Evolutionary conservation across 179 eudicot species (phyloP).

Genomic region (Spergularia azorica): DNA sequence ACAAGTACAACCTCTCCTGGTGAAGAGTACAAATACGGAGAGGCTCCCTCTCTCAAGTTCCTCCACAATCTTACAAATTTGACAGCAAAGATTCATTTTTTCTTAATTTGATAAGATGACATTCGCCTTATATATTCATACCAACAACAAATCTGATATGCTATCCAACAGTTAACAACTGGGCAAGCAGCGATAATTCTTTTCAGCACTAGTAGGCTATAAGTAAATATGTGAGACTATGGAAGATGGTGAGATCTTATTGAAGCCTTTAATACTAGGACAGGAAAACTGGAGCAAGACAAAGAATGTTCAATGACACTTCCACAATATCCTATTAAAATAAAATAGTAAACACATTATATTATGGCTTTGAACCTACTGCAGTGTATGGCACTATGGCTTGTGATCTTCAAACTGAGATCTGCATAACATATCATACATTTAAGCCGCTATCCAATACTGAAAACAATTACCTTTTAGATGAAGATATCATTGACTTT

Average conservation of each 20-base stretch:
- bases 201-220: not conserved
- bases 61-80: not conserved
- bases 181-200: not conserved
- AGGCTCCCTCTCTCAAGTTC: not conserved
- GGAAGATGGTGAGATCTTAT: too few relatives aligned
- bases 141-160: not conserved
- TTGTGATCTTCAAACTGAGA: not conserved
- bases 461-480: slow-evolving; percentile 34
- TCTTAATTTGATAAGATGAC: not conserved
- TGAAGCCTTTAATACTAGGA: not conserved
- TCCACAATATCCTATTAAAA: not conserved
- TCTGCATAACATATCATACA: not conserved
- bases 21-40: not conserved
- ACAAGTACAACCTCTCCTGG: not conserved
- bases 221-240: not conserved
- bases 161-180: not conserved
- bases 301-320: not conserved
- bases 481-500: slow-evolving; percentile 35
- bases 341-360: not conserved
- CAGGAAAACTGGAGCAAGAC: not conserved
- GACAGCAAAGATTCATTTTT: not conserved
- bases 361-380: not conserved
- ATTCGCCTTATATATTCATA: not conserved
- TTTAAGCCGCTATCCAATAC: not conserved
- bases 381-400: not conserved